These are phyloP conservation scores for Melampsora medusae DNA, from an alignment of 1,284 basidiomycete genomes.

Conservation along the genomic window DNA sequence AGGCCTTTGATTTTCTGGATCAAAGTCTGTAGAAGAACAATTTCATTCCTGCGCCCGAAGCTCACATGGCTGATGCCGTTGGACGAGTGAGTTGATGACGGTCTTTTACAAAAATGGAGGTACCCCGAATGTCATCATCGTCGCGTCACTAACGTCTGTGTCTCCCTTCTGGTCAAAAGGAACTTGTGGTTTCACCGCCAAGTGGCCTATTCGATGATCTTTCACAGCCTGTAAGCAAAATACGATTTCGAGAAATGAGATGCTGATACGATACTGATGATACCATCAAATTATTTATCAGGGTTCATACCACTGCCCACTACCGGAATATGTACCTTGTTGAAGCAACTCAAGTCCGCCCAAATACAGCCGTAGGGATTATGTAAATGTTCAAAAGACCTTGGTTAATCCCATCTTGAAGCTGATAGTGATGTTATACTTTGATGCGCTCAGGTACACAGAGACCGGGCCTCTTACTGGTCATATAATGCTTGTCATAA, in stretches of 20 bases:
- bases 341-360: constrained; percentile 40
- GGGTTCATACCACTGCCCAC: constrained; percentile 42
- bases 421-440: too few species aligned
- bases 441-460: constrained; percentile 7
- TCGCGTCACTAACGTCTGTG: not conserved
- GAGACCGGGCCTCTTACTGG: constrained; percentile 72
- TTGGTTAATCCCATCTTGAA: too few species aligned
- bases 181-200: constrained; percentile 44
- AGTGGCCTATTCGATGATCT: constrained; percentile 32
- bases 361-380: constrained; percentile 40
- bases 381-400: not conserved
- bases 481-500: constrained; percentile 66
- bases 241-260: not conserved
- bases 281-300: not conserved
- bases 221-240: constrained; percentile 28
- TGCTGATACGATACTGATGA: not conserved
- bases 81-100: constrained; percentile 33
- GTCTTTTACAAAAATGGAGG: too few species aligned
- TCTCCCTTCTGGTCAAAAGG: constrained; percentile 3
- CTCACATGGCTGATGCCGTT: constrained; percentile 39
- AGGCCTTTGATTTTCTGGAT: not conserved
- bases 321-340: constrained; percentile 43
- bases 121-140: not conserved
- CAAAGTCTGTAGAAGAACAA: constrained; percentile 35
- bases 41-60: constrained; percentile 31